Evolutionary conservation across 768 basidiomycete genomes (phyloP).

Genomic region (Chiua virens): DNA sequence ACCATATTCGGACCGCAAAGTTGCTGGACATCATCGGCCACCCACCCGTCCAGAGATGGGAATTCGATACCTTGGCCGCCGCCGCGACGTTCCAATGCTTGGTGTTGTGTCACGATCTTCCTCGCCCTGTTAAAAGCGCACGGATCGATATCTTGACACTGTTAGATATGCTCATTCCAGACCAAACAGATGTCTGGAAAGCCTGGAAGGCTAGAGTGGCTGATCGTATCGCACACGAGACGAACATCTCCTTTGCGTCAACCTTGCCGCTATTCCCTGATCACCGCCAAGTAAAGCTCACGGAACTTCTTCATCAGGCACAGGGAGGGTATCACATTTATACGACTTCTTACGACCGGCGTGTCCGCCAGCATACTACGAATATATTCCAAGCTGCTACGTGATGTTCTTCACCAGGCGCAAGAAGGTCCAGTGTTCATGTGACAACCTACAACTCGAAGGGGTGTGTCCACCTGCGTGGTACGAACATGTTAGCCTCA

Average conservation of each 20-base stretch:
- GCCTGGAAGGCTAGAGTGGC: constrained; percentile 3
- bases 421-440: too few relatives aligned
- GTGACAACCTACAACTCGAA: too few relatives aligned
- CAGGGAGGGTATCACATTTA: background rate
- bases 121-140: background rate
- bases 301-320: constrained; percentile 4
- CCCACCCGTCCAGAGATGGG: constrained; percentile 4
- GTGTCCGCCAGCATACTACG: too few relatives aligned
- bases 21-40: constrained; percentile 2
- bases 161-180: constrained; percentile 1
- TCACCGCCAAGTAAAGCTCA: background rate
- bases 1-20: background rate
- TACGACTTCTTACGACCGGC: background rate
- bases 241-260: background rate
- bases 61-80: constrained; percentile 1
- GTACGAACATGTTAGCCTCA: too few relatives aligned
- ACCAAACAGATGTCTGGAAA: background rate
- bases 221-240: background rate
- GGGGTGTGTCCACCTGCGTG: too few relatives aligned
- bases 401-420: too few relatives aligned
- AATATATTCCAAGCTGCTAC: too few relatives aligned
- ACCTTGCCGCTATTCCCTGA: background rate
- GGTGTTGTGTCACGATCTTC: background rate
- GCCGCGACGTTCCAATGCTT: constrained; percentile 8
- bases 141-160: background rate